Base-by-base conservation (phyloP, 768 basidiomycete species). In the Phylloporus sp. region DNA sequence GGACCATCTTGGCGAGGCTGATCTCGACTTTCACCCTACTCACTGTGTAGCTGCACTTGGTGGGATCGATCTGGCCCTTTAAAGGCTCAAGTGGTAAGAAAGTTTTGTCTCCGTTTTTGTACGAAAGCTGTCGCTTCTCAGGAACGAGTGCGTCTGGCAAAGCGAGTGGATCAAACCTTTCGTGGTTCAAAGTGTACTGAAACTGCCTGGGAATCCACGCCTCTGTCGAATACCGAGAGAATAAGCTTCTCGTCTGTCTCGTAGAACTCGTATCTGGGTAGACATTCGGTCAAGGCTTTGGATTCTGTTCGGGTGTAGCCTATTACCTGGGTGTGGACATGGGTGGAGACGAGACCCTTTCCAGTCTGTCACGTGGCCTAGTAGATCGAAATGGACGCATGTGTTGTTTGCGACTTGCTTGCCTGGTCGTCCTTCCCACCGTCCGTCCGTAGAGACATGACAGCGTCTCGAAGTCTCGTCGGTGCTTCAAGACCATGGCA, bases 21-120 rank as follows among this genome's bases (percentile, higher is more conserved):
- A 97, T 66, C 67, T 99, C 95, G 44, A 97, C 76, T 66, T 97
- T 97, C 57, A 92, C 82, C 61, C 84, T 86, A 18, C 90, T 80
- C 15, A 94, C 81, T 10, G 80, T 80, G 62, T 71, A 86, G 21
- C 74, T 73, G 55, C 81, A 80, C 47, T 73, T 69, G 24, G 72
- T 71, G 5, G 84, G 69, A 61, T 85, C 78, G 58, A 97, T 90
- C 62, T 83, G 80, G 33, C 86, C 88, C 58, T 84, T 86, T 13
- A 97, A 73, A 9, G 93, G 94, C 46, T 87, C 80, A 13, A 97
- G 70, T 5, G 72, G 69, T 34, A 94, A 74, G n/a, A 63, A n/a
- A n/a, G n/a, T 61, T 55, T 83, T 85, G 37, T 87, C 86, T 53
- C 82, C 86, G 54, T 89, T 69, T 40, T 71, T 69, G 57, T 89